Evolutionary conservation across 352 stramenopile species (phyloP), one percentile per base, ranked within the genome.

Genomic region (Phytophthora hibernalis): DNA sequence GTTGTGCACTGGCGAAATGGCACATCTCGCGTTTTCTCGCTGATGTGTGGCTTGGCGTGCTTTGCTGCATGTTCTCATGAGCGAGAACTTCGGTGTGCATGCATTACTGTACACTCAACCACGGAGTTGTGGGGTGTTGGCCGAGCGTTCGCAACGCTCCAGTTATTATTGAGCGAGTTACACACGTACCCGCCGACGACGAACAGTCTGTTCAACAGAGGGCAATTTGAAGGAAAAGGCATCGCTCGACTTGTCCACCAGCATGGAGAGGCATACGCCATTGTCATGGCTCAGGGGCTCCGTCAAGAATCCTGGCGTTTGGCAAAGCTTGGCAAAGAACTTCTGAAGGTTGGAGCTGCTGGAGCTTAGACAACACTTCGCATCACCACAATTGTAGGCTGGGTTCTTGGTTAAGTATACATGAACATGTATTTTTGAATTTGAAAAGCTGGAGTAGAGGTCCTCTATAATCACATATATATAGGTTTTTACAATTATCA

Each of bases 21-120:
- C 52, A 30, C 15, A 10, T 54, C 33, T 68, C 43, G 57, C 35
- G 42, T 48, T 55, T 68, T 48, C 40, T 54, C 28, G 49, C 53
- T 13, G 22, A 66, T 33, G 38, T 9, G 53, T 64, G 61, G 61
- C 31, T 68, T 42, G 35, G 9, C 22, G 50, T 61, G 59, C 52
- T 49, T 64, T 57, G 47, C 49, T 60, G 48, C 58, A 59, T 53
- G 38, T n/a, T 30, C 28, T 49, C 21, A 5, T 31, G n/a, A n/a
- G n/a, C 9, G 26, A 31, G 26, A 31, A 2, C 5, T 31, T 31
- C 5, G 11, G 28, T 33, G 28, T 12, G 5, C 26, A 10, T 8
- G 26, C n/a, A 31, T 5, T 31, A 22, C 3, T 16, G 42, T 4
- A 26, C 24, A 50, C 40, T 61, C 53, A 61, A 64, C 18, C n/a